Evolutionary conservation across 2,329 filamentous ascomycete species (phyloP).

Genomic region (Nigrograna mackinnonii): DNA sequence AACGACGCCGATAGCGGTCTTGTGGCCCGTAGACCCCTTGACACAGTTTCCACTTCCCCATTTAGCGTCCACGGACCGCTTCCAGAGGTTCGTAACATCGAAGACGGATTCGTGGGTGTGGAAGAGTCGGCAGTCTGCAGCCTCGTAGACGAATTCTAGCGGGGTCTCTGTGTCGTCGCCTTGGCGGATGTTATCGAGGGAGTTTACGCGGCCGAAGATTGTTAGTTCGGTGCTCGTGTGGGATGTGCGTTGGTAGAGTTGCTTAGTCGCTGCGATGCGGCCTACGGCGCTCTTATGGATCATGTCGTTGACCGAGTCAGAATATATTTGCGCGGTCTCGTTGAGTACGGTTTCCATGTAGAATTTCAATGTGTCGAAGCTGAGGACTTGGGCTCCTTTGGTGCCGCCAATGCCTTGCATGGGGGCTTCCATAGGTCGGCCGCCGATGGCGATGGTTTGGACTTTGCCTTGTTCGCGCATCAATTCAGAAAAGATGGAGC

Average conservation of each 20-base stretch:
- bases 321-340: constrained; percentile 5
- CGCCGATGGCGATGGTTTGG: constrained; percentile 40
- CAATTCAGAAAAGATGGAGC: constrained; percentile 45
- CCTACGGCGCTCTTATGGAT: constrained; percentile 15
- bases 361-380: constrained; percentile 3
- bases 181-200: constrained; percentile 27
- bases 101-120: constrained; percentile 12
- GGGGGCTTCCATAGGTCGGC: constrained; percentile 35
- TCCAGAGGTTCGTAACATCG: constrained; percentile 44
- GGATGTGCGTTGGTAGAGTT: constrained; percentile 12
- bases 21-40: constrained; percentile 14
- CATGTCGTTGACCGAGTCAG: constrained; percentile 1
- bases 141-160: constrained; percentile 27
- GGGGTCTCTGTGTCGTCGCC: constrained; percentile 25
- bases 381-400: constrained; percentile 38
- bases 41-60: constrained; percentile 23
- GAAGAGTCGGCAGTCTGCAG: constrained; percentile 25
- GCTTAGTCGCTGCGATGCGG: constrained; percentile 7
- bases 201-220: constrained; percentile 13
- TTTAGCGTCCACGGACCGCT: constrained; percentile 21
- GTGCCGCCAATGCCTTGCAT: constrained; percentile 44
- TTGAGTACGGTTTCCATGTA: constrained; percentile 4
- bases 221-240: constrained; percentile 2
- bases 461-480: constrained; percentile 44
- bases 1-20: constrained; percentile 13